phyloP scores from a whole-genome alignment of 108 stramenopile genomes.

The Bacterosira constricta region DNA sequence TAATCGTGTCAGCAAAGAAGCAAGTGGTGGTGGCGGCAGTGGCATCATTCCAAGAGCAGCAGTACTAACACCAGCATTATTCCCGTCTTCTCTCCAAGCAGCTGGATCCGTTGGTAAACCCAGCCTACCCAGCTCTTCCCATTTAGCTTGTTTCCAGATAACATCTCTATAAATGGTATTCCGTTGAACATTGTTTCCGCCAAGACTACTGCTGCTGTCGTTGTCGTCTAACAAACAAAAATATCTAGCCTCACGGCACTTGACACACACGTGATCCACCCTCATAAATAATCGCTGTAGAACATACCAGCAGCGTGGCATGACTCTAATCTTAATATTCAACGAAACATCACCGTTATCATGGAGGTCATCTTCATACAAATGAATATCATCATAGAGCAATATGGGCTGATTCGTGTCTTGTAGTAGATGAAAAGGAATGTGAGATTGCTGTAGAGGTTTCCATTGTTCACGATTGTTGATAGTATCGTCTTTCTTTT shows the following conservation, averaged over 20 bases:
- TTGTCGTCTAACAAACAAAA: conserved; percentile 29
- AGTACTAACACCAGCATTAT: neutral
- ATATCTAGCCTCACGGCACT: conserved; percentile 67
- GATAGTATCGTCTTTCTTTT: neutral
- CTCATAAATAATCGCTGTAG: conserved; percentile 61
- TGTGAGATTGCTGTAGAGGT: conserved; percentile 46
- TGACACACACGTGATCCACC: conserved; percentile 69
- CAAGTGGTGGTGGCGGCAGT: conserved; percentile 13
- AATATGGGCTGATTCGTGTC: conserved; percentile 74
- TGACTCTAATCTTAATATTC: conserved; percentile 72
- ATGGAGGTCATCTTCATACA: conserved; percentile 84
- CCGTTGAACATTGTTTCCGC: neutral
- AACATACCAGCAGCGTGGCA: conserved; percentile 71
- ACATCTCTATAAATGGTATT: conserved; percentile 70
- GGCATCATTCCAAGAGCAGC: neutral
- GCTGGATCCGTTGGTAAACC: conserved; percentile 55
- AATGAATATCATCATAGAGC: conserved; percentile 64
- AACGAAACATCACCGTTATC: conserved; percentile 76
- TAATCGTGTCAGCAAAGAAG: conserved; percentile 34
- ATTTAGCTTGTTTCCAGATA: conserved; percentile 71
- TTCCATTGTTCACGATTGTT: conserved; percentile 48
- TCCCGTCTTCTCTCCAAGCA: conserved; percentile 53
- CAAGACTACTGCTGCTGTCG: neutral
- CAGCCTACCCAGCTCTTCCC: conserved; percentile 56
- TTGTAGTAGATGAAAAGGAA: conserved; percentile 57